phyloP scores from a whole-genome alignment of 2,329 filamentous ascomycete genomes.

The Amesomyces nigricolor region DNA sequence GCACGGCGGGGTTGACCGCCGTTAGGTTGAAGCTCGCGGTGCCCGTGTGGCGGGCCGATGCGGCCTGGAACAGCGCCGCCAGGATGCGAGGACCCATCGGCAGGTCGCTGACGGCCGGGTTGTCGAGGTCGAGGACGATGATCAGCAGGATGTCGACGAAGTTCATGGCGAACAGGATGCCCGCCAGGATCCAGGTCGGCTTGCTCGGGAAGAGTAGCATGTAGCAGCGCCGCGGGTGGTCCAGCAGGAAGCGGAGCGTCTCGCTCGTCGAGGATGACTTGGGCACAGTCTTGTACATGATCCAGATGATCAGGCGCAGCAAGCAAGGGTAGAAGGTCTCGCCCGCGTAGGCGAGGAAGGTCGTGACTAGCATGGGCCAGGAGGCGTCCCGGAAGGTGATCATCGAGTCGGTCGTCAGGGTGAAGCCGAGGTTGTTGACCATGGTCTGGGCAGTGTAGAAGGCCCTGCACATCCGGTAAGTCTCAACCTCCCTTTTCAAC shows the following conservation, averaged over 20 bases:
- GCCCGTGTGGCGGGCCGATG: constrained; percentile 26
- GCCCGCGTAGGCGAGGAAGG: constrained; percentile 38
- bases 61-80: constrained; percentile 55
- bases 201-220: constrained; percentile 55
- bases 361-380: constrained; percentile 42
- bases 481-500: too few relatives aligned
- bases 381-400: constrained; percentile 41
- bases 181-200: constrained; percentile 54
- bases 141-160: constrained; percentile 52
- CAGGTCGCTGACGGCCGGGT: constrained; percentile 43
- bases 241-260: constrained; percentile 51
- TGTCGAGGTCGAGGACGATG: constrained; percentile 45
- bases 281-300: constrained; percentile 42
- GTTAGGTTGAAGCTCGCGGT: neutral
- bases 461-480: constrained; percentile 29
- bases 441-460: constrained; percentile 45
- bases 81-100: constrained; percentile 43
- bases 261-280: constrained; percentile 36
- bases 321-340: constrained; percentile 55
- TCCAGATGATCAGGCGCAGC: constrained; percentile 54
- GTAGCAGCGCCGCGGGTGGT: constrained; percentile 58
- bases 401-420: constrained; percentile 51
- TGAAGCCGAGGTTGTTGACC: constrained; percentile 47
- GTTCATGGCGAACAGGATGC: constrained; percentile 47
- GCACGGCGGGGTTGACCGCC: constrained; percentile 12